Conservation (phyloP, 352 stramenopile genomes). For the Phytophthora pistaciae region DNA sequence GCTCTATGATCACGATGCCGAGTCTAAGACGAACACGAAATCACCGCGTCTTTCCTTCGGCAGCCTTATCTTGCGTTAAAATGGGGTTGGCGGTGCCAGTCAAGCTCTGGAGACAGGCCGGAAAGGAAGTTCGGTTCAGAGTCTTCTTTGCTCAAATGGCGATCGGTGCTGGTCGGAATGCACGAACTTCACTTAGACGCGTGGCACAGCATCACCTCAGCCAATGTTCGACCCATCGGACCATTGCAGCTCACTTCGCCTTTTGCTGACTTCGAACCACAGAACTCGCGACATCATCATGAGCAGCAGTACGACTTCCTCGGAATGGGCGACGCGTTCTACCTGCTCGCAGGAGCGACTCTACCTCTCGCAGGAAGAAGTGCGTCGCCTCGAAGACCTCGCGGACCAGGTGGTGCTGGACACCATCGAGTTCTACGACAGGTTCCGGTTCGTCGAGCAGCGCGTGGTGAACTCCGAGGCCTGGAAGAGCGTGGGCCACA, state of each 20-base stretch:
- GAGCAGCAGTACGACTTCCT: slow-evolving; percentile 37
- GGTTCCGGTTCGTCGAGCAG: slow-evolving; percentile 45
- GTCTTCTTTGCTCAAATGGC: not conserved
- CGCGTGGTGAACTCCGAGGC: slow-evolving; percentile 38
- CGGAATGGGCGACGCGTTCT: slow-evolving; percentile 17
- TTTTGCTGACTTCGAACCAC: slow-evolving; percentile 6
- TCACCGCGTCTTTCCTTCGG: slow-evolving; percentile 17
- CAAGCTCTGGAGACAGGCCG: slow-evolving; percentile 13
- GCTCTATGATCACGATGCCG: slow-evolving; percentile 15
- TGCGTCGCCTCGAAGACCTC: slow-evolving; percentile 31
- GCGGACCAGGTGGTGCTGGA: slow-evolving; percentile 46
- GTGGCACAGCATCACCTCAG: slow-evolving; percentile 1
- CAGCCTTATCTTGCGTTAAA: not conserved
- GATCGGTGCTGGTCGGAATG: not conserved
- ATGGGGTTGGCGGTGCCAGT: not conserved
- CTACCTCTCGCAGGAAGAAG: slow-evolving; percentile 32
- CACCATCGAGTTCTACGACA: slow-evolving; percentile 51
- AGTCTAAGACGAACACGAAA: slow-evolving; percentile 18
- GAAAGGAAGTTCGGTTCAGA: slow-evolving; percentile 25
- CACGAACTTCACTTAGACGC: slow-evolving; percentile 22
- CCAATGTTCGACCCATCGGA: not conserved
- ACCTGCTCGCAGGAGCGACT: slow-evolving; percentile 26
- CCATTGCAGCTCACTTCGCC: slow-evolving; percentile 19
- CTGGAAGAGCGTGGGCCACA: slow-evolving; percentile 57
- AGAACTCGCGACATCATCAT: slow-evolving; percentile 18